Percentiles rank a stretch among this genome's conserved stretches.
Conservation (phyloP, 768 basidiomycete genomes). For the Leccinum olivaceopallidum region DNA sequence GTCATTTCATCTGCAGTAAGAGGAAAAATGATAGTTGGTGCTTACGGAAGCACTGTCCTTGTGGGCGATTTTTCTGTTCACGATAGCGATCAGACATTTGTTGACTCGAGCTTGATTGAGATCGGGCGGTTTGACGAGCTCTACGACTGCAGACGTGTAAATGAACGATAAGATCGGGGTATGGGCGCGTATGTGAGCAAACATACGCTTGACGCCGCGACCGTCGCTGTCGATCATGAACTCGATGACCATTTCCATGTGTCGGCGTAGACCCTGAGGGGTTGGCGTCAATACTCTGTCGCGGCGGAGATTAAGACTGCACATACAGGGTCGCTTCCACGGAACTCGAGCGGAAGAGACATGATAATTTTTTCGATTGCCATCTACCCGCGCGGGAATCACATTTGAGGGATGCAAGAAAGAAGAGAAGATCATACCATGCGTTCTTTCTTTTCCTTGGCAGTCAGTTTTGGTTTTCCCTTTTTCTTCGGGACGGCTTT, state of each 20-base stretch:
- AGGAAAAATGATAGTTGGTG: too few relatives aligned
- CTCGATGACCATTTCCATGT: slow-evolving; percentile 81
- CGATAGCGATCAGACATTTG: too few relatives aligned
- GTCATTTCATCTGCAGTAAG: too few relatives aligned
- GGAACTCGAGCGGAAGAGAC: slow-evolving; percentile 84
- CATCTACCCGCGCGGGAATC: slow-evolving; percentile 36
- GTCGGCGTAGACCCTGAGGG: slow-evolving; percentile 63
- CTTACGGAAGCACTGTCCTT: too few relatives aligned
- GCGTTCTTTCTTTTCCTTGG: slow-evolving; percentile 84
- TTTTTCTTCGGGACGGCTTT: slow-evolving; percentile 51
- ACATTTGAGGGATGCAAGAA: too few relatives aligned
- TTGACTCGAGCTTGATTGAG: too few relatives aligned
- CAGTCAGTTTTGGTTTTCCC: slow-evolving; percentile 64
- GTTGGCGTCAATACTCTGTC: neutral
- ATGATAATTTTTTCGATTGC: slow-evolving; percentile 71
- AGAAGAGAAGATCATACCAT: slow-evolving; percentile 46
- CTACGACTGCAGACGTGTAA: too few relatives aligned
- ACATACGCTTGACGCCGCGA: slow-evolving; percentile 54
- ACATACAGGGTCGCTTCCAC: slow-evolving; percentile 83
- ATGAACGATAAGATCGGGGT: too few relatives aligned
- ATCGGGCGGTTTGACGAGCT: too few relatives aligned
- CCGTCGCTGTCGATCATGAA: slow-evolving; percentile 65
- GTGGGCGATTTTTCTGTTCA: too few relatives aligned
- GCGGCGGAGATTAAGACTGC: neutral
- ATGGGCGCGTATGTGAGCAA: slow-evolving; percentile 46